Percentiles rank a stretch among this genome's conserved stretches.
These are phyloP conservation scores for Wickerhamomyces chaumierensis DNA, from an alignment of 805 yeast genomes.

Conservation along the genomic window DNA sequence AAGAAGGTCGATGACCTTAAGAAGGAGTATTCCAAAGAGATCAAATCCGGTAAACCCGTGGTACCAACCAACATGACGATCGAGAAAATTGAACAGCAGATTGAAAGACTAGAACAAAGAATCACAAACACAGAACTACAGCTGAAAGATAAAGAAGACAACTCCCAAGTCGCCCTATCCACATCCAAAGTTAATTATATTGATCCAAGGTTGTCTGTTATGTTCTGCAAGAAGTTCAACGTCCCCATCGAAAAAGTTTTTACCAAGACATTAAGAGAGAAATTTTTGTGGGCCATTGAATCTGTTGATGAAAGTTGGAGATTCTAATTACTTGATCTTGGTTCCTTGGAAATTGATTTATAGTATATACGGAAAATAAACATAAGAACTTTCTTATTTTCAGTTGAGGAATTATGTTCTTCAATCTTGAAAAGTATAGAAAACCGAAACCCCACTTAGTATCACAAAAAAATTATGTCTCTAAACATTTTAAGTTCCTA, in stretches of 20 bases:
- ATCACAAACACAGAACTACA: slow-evolving; percentile 60
- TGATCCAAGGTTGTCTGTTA: slow-evolving; percentile 85
- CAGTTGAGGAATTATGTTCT: too few species aligned
- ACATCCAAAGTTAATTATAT: slow-evolving; percentile 92
- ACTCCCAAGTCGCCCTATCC: slow-evolving; percentile 84
- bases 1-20: slow-evolving; percentile 40
- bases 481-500: too few species aligned
- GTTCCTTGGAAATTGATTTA: too few species aligned
- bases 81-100: slow-evolving; percentile 63
- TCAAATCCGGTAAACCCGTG: slow-evolving; percentile 46
- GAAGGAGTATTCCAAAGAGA: slow-evolving; percentile 43
- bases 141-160: slow-evolving; percentile 86
- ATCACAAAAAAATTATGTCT: too few species aligned
- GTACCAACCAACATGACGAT: slow-evolving; percentile 34
- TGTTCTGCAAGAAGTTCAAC: slow-evolving; percentile 72
- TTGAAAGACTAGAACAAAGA: slow-evolving; percentile 62
- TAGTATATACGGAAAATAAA: too few species aligned
- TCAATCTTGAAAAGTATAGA: too few species aligned
- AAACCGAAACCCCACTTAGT: too few species aligned
- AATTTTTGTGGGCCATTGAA: slow-evolving; percentile 93
- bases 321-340: slow-evolving; percentile 40
- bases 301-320: slow-evolving; percentile 82
- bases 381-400: too few species aligned
- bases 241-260: slow-evolving; percentile 91
- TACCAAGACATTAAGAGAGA: slow-evolving; percentile 83